These are phyloP conservation scores for Aspergillus bertholletiae DNA, from an alignment of 495 filamentous ascomycete species.

Conservation along the genomic window DNA sequence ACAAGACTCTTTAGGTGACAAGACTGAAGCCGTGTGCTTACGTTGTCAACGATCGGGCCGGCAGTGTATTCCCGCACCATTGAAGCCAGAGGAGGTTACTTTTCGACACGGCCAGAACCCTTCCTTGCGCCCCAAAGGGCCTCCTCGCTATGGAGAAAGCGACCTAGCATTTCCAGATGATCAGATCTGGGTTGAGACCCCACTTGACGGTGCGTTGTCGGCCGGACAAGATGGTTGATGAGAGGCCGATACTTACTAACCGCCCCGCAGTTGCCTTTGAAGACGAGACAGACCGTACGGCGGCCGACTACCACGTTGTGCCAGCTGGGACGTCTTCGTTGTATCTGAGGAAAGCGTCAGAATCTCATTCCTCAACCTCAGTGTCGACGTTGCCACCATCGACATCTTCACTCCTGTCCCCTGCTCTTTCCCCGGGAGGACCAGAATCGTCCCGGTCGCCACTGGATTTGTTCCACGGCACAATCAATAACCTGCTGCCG, in stretches of 20 bases:
- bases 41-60: slow-evolving; percentile 42
- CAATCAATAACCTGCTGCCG: slow-evolving; percentile 17
- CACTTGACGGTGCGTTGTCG: slow-evolving; percentile 27
- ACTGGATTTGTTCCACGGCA: slow-evolving; percentile 15
- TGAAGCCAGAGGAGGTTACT: slow-evolving; percentile 38
- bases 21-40: slow-evolving; percentile 37
- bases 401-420: slow-evolving; percentile 7
- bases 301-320: slow-evolving; percentile 38
- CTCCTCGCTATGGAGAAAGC: slow-evolving; percentile 43
- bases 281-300: slow-evolving; percentile 41
- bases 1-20: slow-evolving; percentile 31
- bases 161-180: slow-evolving; percentile 38
- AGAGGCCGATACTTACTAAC: neutral
- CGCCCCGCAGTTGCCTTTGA: slow-evolving; percentile 33
- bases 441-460: slow-evolving; percentile 9
- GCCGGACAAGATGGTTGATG: neutral
- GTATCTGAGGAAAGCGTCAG: slow-evolving; percentile 21
- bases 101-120: slow-evolving; percentile 45
- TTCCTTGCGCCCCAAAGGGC: slow-evolving; percentile 35
- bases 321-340: slow-evolving; percentile 17
- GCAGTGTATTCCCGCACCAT: slow-evolving; percentile 38
- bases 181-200: slow-evolving; percentile 34
- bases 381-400: slow-evolving; percentile 24
- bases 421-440: slow-evolving; percentile 10
- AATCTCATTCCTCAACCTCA: slow-evolving; percentile 25